A percentile compares a stretch with the other conserved stretches of the same genome.
Evolutionary conservation across 768 basidiomycete genomes (phyloP).

Genomic region (Boletus rubroflammeus): DNA sequence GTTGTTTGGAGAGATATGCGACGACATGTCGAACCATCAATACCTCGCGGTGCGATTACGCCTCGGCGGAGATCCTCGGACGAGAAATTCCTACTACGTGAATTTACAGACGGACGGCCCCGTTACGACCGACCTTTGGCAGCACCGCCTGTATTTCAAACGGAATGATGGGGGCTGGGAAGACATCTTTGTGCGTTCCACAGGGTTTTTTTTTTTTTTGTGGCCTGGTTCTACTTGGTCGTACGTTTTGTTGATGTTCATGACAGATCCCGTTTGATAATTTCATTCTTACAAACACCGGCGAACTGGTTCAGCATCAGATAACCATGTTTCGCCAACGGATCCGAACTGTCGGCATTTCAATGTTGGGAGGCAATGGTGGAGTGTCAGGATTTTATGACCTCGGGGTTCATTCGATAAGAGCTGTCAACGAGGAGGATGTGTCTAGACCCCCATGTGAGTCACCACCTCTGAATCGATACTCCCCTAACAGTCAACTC

Average conservation of each 20-base stretch:
- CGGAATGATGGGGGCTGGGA: slow-evolving; percentile 71
- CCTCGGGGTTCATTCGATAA: slow-evolving; percentile 76
- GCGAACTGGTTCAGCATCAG: slow-evolving; percentile 65
- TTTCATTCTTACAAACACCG: slow-evolving; percentile 72
- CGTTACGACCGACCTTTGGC: slow-evolving; percentile 85
- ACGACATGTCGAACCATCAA: slow-evolving; percentile 78
- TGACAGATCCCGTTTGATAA: slow-evolving; percentile 74
- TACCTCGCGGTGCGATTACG: slow-evolving; percentile 81
- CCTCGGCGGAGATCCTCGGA: slow-evolving; percentile 69
- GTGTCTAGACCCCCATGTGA: slow-evolving; percentile 33
- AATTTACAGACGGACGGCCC: slow-evolving; percentile 90
- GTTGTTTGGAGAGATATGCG: slow-evolving; percentile 79
- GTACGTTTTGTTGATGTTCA: background rate
- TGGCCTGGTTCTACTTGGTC: background rate
- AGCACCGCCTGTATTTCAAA: slow-evolving; percentile 83
- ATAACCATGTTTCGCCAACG: slow-evolving; percentile 73
- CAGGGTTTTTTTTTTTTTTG: background rate
- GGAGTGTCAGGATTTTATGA: slow-evolving; percentile 74
- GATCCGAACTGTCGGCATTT: slow-evolving; percentile 80
- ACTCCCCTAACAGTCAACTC: background rate
- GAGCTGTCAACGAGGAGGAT: slow-evolving; percentile 77
- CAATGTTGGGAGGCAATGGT: slow-evolving; percentile 81
- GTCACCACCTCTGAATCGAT: slow-evolving; percentile 4
- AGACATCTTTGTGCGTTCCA: slow-evolving; percentile 66
- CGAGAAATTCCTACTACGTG: slow-evolving; percentile 83